phyloP scores from a whole-genome alignment of 202 grass and related monocot genomes.

The Dendrocalamus latiflorus region DNA sequence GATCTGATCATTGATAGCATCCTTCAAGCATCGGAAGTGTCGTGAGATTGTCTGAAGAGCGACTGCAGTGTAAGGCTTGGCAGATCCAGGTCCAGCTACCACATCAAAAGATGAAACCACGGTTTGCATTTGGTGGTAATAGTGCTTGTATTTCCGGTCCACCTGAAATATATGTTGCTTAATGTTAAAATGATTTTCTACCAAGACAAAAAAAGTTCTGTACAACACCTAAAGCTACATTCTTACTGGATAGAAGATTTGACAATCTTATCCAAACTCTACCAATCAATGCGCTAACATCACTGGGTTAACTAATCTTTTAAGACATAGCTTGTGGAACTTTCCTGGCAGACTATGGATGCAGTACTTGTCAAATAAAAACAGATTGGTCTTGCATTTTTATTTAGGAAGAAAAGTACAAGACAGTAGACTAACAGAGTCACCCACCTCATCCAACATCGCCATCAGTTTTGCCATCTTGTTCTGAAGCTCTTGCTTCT shows the following conservation, averaged over 20 bases:
- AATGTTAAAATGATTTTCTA: slow-evolving; percentile 8
- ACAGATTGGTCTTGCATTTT: not conserved
- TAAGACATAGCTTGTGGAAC: too few species aligned
- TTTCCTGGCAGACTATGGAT: too few species aligned
- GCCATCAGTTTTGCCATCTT: slow-evolving; percentile 68
- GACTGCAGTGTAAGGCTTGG: slow-evolving; percentile 74
- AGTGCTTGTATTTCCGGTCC: too few species aligned
- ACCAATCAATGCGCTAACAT: not conserved
- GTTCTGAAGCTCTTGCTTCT: slow-evolving; percentile 81
- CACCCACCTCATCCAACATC: slow-evolving; percentile 75
- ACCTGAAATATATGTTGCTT: slow-evolving; percentile 46
- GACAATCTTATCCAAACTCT: not conserved
- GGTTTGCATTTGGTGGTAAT: slow-evolving; percentile 71
- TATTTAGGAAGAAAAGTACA: not conserved
- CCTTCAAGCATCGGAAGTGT: slow-evolving; percentile 69
- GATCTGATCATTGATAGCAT: slow-evolving; percentile 70
- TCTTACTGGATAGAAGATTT: slow-evolving; percentile 9
- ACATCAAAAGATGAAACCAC: slow-evolving; percentile 70
- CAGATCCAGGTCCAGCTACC: slow-evolving; percentile 55
- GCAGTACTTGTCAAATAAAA: not conserved
- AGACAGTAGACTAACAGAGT: not conserved
- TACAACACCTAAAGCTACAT: not conserved
- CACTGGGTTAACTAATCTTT: too few species aligned
- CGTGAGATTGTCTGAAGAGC: slow-evolving; percentile 79
- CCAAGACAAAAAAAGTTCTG: not conserved